A percentile compares a stretch with the other conserved stretches of the same genome.
Evolutionary conservation across 352 stramenopile genomes (phyloP).

Genomic region (Thalassiosira sp.): DNA sequence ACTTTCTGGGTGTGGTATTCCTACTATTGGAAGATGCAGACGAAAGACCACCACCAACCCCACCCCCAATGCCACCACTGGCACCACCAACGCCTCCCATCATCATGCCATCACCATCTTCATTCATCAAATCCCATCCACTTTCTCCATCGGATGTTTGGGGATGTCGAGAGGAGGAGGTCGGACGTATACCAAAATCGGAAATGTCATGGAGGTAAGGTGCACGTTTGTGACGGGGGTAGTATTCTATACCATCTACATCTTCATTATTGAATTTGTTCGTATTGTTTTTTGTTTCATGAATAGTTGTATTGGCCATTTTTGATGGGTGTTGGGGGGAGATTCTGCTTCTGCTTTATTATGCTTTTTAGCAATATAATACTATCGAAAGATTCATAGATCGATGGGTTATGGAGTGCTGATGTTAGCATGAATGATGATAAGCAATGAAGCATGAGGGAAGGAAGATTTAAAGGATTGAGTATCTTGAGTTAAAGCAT

Average conservation of each 20-base stretch:
- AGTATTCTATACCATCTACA: conserved; percentile 40
- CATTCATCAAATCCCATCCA: conserved; percentile 6
- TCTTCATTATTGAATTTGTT: background rate
- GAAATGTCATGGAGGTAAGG: conserved; percentile 51
- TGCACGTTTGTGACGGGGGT: conserved; percentile 43
- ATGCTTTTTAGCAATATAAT: too few species aligned
- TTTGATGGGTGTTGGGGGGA: too few species aligned
- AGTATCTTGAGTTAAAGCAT: too few species aligned
- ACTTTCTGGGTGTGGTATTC: background rate
- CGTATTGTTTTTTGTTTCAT: background rate
- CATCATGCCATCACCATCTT: background rate
- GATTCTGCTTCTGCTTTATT: too few species aligned
- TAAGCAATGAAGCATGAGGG: too few species aligned
- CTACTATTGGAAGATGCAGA: too few species aligned
- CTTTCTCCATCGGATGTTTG: background rate
- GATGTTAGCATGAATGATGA: too few species aligned
- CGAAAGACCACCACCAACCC: too few species aligned
- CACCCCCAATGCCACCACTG: background rate
- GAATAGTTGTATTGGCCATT: background rate
- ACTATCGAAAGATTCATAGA: too few species aligned
- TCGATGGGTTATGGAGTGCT: too few species aligned
- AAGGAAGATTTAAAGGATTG: too few species aligned
- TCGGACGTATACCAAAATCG: conserved; percentile 38
- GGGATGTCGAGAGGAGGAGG: background rate
- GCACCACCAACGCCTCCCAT: background rate